Evolutionary conservation across 768 basidiomycete genomes (phyloP), one percentile per base, ranked within the genome.

Genomic region (Tulasnella sp.): DNA sequence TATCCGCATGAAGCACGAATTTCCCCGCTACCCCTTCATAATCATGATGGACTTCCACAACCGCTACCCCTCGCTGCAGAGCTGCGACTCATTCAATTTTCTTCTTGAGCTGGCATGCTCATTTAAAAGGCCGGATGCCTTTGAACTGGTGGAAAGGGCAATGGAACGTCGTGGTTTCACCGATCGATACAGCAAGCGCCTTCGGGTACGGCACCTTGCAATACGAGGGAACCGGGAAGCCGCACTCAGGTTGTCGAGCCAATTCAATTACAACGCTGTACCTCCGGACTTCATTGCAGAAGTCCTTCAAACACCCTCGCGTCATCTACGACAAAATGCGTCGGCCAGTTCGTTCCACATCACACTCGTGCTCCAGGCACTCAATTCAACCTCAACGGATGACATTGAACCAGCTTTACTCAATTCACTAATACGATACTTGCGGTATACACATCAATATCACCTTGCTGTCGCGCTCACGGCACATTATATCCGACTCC

Each of bases 11-110:
- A 42, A 33, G 15, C 29, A 42, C 22, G 19, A 16, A n/a, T 40
- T 42, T 19, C 49, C 49, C 9, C 49, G 39, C 15, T 42, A 28
- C 24, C 10, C 13, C 2, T 42, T 42, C 27, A 25, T 22, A 15
- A 15, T 19, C 19, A 28, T 51, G 15, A 13, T 42, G 25, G n/a
- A 42, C 10, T 22, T 20, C n/a, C 49, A 51, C 40, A 42, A 51
- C 20, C 37, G 28, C 40, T 43, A 51, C 35, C 49, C 37, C 5
- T 31, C 28, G 9, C 40, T 51, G 16, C 49, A 51, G 20, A 31
- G 28, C 40, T 33, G 22, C 49, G 39, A 51, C 29, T 51, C 49
- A 7, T 51, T 22, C 39, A 51, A 51, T n/a, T 13, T 51, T 32
- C 49, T 51, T 29, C 19, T 51, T 13, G 49, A 51, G 15, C 29